Base-by-base conservation (phyloP, 257 asterid genomes). In the Primulina huaijiensis region DNA sequence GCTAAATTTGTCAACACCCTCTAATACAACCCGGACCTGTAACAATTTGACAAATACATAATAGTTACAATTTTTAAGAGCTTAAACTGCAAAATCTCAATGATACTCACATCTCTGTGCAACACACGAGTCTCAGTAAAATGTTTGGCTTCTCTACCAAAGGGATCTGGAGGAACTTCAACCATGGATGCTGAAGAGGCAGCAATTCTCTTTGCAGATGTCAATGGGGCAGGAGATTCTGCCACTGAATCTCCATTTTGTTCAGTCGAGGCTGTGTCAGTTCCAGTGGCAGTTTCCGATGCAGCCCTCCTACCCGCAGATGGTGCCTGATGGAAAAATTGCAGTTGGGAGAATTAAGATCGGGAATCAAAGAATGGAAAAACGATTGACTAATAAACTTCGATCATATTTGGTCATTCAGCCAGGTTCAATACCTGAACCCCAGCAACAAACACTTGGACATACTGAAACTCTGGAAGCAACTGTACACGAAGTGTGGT, bases 71-170 rank as follows among this genome's bases (percentile, higher is more conserved):
- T 8, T 62, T 62, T 62, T 30, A 74, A 60, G 64, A 50, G 53
- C 17, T 68, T 33, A 12, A 38, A 64, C 55, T 19, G 40, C 33
- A 37, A 33, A 66, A 56, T 37, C 35, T 17, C 68, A 68, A 60
- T 30, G 60, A 12, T 43, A 72, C 97, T 78, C 76, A 94, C 99
- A 72, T 94, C 95, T 91, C 97, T 88, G 76, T 89, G 89, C 76
- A 91, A 79, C 14, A 94, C 97, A 55, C 97, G 99, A 34, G 81
- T 78, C 82, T 94, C 99, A 0, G 99, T 88, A 79, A 89, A 94
- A 82, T 91, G 99, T 76, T 91, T 94, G 68, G 99, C 97, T 81
- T 94, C 99, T 79, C 82, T 94, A 52, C 96, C 99, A 73, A 77
- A 94, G 40, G 96, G 89, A 75, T 94, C 99, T 52, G 93, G 87